Base-by-base conservation (phyloP, 228 moss, liverwort and hornwort genomes). In the Sphagnum magellanicum region DNA sequence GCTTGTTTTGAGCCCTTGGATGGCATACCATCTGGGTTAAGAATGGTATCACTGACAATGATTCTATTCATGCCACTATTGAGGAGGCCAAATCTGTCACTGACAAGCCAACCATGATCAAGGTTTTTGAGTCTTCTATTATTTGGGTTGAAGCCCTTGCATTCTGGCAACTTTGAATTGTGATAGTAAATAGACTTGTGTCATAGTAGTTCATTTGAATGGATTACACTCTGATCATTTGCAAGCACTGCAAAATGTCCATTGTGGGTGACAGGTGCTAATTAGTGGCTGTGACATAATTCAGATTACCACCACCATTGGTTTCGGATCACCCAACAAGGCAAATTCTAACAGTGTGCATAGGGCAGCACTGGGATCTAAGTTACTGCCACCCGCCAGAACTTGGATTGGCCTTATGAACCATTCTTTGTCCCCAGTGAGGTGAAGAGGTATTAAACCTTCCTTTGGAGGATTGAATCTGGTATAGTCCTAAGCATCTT, bases 21-120 rank as follows among this genome's bases (percentile, higher is more conserved):
- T 97, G 97, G 93, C 97, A 97, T 70, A 86, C 81, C 0, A 91
- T 97, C 66, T 97, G 93, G 93, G 93, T 93, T 61, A 70, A 97
- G 60, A 83, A 97, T 49, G 97, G 97, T 6, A 93, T 91, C 79
- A 90, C 81, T 0, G 97, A 86, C 48, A 91, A 85, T 50, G 91
- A 90, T 63, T 74, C 84, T 6, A 91, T 97, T 67, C 91, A 91
- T 63, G 93, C 82, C 4, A 93, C 93, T 50, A 93, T 97, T 48
- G 88, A 83, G 75, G 91, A 97, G 79, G 97, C 93, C 51, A 97
- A 97, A 84, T 85, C 93, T 50, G 88, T 93, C 6, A 93, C 88
- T 6, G 93, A 97, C 78, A 97, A 79, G 78, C 97, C 97, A 65
- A 93, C 93, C 10, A 77, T 97, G 86, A 91, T 91, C 60, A 97